Conservation (phyloP, 345 rosid genomes). For the Physaria fendleri region DNA sequence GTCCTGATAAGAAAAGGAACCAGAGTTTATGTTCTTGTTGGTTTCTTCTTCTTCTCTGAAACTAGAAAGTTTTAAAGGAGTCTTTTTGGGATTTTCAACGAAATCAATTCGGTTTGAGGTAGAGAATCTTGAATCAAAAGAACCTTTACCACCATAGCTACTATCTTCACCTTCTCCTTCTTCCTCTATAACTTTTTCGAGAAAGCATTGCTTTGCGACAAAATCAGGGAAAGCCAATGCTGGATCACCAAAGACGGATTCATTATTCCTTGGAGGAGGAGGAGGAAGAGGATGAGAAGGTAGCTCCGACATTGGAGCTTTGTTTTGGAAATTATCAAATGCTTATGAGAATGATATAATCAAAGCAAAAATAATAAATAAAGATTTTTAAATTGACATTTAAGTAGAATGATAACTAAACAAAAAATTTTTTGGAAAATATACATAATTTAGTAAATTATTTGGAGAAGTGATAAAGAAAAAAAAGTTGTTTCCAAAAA, state of each 20-base stretch:
- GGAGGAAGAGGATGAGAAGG: constrained; percentile 18
- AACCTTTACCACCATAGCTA: constrained; percentile 21
- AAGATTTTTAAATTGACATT: too few relatives aligned
- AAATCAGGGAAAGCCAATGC: constrained; percentile 31
- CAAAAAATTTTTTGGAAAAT: too few relatives aligned
- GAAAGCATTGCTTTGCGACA: constrained; percentile 4
- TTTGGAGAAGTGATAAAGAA: too few relatives aligned
- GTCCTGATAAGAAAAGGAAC: constrained; percentile 10
- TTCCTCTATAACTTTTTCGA: constrained; percentile 14
- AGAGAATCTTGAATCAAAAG: constrained; percentile 27
- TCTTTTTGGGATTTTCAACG: not conserved
- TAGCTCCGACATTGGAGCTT: constrained; percentile 35
- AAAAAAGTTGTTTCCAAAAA: too few relatives aligned
- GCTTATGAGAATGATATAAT: too few relatives aligned
- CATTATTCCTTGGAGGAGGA: constrained; percentile 11
- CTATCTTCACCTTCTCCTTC: constrained; percentile 28
- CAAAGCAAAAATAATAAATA: too few relatives aligned
- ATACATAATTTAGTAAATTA: too few relatives aligned
- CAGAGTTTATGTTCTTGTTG: not conserved
- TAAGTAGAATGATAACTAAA: too few relatives aligned
- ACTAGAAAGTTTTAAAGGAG: constrained; percentile 2
- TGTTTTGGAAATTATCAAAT: too few relatives aligned
- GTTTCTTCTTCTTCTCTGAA: constrained; percentile 14
- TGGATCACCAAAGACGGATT: constrained; percentile 18
- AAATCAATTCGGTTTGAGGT: not conserved